Base-by-base conservation (phyloP, 495 filamentous ascomycete species). In the Penicillium bovifimosum region DNA sequence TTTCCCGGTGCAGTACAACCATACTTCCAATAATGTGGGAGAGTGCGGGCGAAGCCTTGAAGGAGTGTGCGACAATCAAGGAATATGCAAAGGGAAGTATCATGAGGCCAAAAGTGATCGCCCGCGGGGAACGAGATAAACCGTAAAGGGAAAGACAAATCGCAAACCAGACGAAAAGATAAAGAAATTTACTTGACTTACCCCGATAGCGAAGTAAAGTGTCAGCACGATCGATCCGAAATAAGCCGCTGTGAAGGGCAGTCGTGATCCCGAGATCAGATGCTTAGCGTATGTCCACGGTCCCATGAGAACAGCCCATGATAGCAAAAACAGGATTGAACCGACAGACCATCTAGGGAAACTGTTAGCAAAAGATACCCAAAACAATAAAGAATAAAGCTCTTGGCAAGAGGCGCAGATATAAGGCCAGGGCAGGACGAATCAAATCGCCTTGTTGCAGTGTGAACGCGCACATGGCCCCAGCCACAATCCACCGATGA, bases 231-330 rank as follows among this genome's bases (percentile, higher is more conserved):
- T 95, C 35, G 88, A 95, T 35, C 92, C 93, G 75, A 98, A 96
- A 77, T 98, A 98, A 26, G 90, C 88, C 43, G 90, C 90, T 16
- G 93, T 96, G 66, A 98, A 98, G 9, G 95, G 93, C 45, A 98
- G 71, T 54, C 93, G 82, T 53, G 89, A 76, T 47, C 82, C 83
- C 44, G 95, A 97, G 59, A 90, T 70, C 63, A 98, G 79, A 70
- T 98, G 93, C 60, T 81, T 84, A 42, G 82, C 72, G 71, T 97
- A 98, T 40, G 78, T 71, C 71, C 79, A 75, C 16, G 91, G 91
- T 45, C 93, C 93, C 84, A 96, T 91, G 73, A 98, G 77, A 55
- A 91, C 90, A 4, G 90, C 91, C 82, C 90, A 98, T 67, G 95
- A 96, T 53, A 84, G 79, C 53, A 98, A 79, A 72, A 97, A 98